phyloP scores from a whole-genome alignment of 768 basidiomycete genomes.

The Leccinum ochraceum region DNA sequence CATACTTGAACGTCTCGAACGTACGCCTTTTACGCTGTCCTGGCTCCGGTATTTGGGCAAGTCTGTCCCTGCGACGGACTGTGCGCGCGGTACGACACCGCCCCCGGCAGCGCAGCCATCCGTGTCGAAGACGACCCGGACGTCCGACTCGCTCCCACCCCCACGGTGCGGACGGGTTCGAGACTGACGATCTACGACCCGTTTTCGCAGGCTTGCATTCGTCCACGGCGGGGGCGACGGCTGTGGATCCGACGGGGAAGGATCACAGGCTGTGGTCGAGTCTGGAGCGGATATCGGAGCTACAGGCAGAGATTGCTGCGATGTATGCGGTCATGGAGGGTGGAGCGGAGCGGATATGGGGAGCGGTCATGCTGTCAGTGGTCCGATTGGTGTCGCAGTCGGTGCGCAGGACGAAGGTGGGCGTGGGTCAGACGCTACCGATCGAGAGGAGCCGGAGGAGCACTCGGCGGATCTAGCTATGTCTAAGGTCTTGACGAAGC shows the following conservation, averaged over 20 bases:
- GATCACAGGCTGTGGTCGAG: conserved; percentile 66
- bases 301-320: conserved; percentile 70
- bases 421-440: conserved; percentile 36
- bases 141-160: conserved; percentile 17
- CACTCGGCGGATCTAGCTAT: conserved; percentile 13
- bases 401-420: conserved; percentile 15
- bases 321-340: conserved; percentile 79
- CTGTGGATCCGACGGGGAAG: conserved; percentile 27
- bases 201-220: conserved; percentile 28
- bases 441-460: conserved; percentile 27
- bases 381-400: not conserved
- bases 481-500: conserved; percentile 26
- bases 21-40: conserved; percentile 41
- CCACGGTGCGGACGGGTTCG: conserved; percentile 8
- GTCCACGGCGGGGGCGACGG: conserved; percentile 6
- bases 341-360: conserved; percentile 2
- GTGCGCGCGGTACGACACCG: not conserved
- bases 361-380: not conserved
- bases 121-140: conserved; percentile 3
- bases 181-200: conserved; percentile 32
- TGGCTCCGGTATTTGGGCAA: conserved; percentile 44
- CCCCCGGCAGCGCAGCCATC: conserved; percentile 11
- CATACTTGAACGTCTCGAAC: conserved; percentile 1
- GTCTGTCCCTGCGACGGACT: conserved; percentile 8
- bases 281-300: conserved; percentile 64